Base-by-base conservation (phyloP, 2,329 filamentous ascomycete genomes). In the Fusarium phyllophilum region DNA sequence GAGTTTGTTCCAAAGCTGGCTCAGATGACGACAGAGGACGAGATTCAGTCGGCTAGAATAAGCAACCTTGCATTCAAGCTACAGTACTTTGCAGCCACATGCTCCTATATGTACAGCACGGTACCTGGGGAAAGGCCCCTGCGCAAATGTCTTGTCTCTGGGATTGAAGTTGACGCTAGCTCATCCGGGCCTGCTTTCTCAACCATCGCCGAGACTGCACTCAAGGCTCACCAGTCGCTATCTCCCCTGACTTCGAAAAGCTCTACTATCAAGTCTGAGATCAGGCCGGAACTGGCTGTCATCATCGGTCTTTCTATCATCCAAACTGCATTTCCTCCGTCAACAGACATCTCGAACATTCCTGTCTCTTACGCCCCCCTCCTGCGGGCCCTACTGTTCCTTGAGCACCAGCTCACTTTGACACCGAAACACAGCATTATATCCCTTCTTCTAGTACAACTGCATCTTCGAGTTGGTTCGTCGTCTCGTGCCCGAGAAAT, bases 391-490 rank as follows among this genome's bases (percentile, higher is more conserved):
- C 79, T 86, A 4, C 66, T 86, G 1, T 78, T 90, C 9, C 82
- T 90, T 2, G 87, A 89, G 38, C 81, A 84, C 18, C 87, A 89
- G 65, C 81, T 86, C 10, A 78, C 78, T n/a, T 77, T 80, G 56
- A 84, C 83, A 0, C 84, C 86, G 1, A 84, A 85, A 46, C 85
- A 89, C 49, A 83, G 83, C 55, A 80, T 84, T 2, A 80, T 88
- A 7, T 84, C 85, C 6, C 80, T 90, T 8, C 70, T 90, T 1
- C 81, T 90, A 1, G 82, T 88, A 3, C 86, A 88, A 62, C 76
- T 90, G 6, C 87, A 89, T 57, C 80, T 89, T 15, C 78, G 85
- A 8, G 80, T 89, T 12, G 88, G 88, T 13, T 87, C 86, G 18
- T 83, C 83, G 1, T 82, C 85, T 4, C 82, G 83, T 24, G 86